Evolutionary conservation across 257 asterid species (phyloP).

Genomic region (Solanum lycopersicoides): DNA sequence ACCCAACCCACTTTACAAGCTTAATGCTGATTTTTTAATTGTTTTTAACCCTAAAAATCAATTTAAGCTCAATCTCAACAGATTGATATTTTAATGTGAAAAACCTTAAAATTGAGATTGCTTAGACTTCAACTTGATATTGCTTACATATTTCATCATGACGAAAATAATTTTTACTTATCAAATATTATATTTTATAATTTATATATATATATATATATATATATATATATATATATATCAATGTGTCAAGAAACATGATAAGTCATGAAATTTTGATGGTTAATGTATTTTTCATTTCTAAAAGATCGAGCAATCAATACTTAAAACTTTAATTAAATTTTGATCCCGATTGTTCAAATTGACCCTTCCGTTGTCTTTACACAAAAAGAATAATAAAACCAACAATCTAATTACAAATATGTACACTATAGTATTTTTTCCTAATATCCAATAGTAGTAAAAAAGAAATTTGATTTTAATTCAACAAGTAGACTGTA

Average conservation of each 20-base stretch:
- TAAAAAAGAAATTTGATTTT: not conserved
- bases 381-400: not conserved
- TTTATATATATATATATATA: too few relatives aligned
- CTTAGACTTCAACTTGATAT: not conserved
- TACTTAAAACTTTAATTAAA: not conserved
- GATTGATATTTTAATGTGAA: too few relatives aligned
- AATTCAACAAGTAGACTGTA: not conserved
- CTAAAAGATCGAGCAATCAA: not conserved
- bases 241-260: not conserved
- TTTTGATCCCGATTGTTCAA: not conserved
- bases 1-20: not conserved
- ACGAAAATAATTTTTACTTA: not conserved
- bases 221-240: too few relatives aligned
- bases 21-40: not conserved
- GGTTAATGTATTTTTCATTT: not conserved
- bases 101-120: too few relatives aligned
- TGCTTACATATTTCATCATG: not conserved
- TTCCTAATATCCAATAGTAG: not conserved
- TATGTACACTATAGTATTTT: not conserved
- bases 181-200: not conserved
- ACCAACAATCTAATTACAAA: not conserved
- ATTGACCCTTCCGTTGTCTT: not conserved
- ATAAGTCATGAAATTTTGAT: not conserved
- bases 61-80: too few relatives aligned
- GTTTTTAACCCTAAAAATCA: too few relatives aligned